Evolutionary conservation across 1,284 basidiomycete genomes (phyloP).

Genomic region (Ustilago hordei): DNA sequence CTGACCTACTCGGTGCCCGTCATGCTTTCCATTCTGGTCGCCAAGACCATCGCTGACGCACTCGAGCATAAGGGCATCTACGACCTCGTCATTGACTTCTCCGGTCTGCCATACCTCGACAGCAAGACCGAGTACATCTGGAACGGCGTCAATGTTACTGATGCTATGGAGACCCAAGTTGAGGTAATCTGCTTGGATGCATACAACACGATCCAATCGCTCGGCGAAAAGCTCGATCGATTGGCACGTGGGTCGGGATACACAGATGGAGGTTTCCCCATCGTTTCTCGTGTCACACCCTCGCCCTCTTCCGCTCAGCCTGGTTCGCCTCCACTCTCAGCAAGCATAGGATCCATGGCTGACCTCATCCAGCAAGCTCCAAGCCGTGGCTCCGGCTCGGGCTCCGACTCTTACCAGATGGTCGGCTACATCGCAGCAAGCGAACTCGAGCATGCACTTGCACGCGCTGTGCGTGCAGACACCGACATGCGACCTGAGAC

Average conservation of each 20-base stretch:
- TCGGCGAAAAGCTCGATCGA: constrained; percentile 75
- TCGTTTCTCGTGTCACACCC: constrained; percentile 72
- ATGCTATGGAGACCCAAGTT: constrained; percentile 60
- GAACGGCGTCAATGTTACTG: constrained; percentile 69
- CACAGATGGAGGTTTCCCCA: constrained; percentile 89
- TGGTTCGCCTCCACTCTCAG: constrained; percentile 18
- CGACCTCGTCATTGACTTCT: constrained; percentile 88
- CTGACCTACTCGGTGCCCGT: constrained; percentile 94
- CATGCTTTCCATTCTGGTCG: constrained; percentile 86
- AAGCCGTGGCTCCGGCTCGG: constrained; percentile 2
- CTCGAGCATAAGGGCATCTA: constrained; percentile 95
- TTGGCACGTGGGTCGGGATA: constrained; percentile 54
- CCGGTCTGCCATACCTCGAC: constrained; percentile 81
- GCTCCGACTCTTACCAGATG: constrained; percentile 73
- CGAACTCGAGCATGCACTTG: constrained; percentile 86
- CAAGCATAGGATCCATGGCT: constrained; percentile 30
- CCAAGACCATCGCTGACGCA: constrained; percentile 85
- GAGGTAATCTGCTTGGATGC: constrained; percentile 72
- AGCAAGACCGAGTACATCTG: constrained; percentile 88
- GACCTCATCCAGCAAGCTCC: constrained; percentile 27
- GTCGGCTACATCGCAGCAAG: constrained; percentile 92
- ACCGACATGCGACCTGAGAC: constrained; percentile 17
- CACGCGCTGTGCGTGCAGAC: constrained; percentile 17
- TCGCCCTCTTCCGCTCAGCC: constrained; percentile 6
- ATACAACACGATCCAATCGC: constrained; percentile 74